Base-by-base conservation (phyloP, 495 filamentous ascomycete genomes). In the Rostrohypoxylon terebratum region DNA sequence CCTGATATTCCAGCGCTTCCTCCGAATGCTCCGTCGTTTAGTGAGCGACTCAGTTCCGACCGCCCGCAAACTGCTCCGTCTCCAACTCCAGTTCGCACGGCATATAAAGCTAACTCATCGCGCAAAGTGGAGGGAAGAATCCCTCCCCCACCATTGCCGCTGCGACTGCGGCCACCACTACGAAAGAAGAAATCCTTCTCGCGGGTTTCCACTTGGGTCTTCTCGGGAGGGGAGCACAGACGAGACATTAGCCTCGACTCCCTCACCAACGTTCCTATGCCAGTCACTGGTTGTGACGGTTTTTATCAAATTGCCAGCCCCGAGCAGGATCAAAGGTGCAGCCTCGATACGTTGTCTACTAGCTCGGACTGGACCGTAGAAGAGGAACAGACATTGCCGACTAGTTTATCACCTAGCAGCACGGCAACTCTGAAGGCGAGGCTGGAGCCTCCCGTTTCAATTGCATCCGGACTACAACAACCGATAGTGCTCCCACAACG, bases 111-210 rank as follows among this genome's bases (percentile, higher is more conserved):
- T 1, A 77, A 74, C 31, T 75, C 76, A 16, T 77, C 74, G 13
- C 72, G 77, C 11, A 75, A 77, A 31, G 64, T 71, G 14, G 70
- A 80, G 57, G 79, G 79, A 11, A 69, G 79, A 6, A 75, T 79
- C 11, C 82, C 85, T n/a, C 84, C 85, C 0, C 86, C 84, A 0
- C 86, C 87, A 6, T 80, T 87, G 3, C 85, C 85, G 0, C 81
- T 87, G 14, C 80, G 86, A 23, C 80, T 87, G 4, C 81, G 83
- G 40, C 82, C 81, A 14, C 83, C 84, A 9, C 74, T 85, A 40
- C 77, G 86, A 34, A 87, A 87, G 76, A 87, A 87, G 81, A 88
- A 87, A 66, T 87, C 84, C 20, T 87, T 88, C 72, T 85, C 84
- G 0, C 78, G 83, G 57, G 84, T 89, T 23, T 87, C 86, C 21